Evolutionary conservation across 106 monocot species (phyloP).

Genomic region (Phalaenopsis aphrodite): DNA sequence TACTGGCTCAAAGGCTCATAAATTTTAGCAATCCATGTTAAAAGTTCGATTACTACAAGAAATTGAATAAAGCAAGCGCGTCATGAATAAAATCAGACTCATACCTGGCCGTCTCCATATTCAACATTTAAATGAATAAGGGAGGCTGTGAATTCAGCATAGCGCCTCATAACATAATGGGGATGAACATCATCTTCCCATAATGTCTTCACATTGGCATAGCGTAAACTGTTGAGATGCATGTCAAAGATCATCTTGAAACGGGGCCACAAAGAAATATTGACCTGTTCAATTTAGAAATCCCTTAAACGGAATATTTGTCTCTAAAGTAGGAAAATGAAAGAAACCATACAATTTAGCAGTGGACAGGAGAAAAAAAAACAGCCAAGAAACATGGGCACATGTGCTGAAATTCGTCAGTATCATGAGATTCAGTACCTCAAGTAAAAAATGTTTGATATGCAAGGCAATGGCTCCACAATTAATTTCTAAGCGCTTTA

Average conservation of each 20-base stretch:
- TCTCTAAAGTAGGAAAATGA: not conserved
- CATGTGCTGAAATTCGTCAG: not conserved
- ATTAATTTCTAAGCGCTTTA: not conserved
- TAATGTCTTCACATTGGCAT: slow-evolving; percentile 78
- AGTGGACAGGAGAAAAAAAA: not conserved
- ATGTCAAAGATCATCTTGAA: slow-evolving; percentile 99
- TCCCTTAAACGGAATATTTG: not conserved
- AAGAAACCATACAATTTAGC: not conserved
- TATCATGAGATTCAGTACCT: not conserved
- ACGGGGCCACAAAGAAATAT: slow-evolving; percentile 94
- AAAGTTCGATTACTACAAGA: not conserved
- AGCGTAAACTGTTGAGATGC: slow-evolving; percentile 88
- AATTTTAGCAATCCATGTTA: not conserved
- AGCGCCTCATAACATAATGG: slow-evolving; percentile 95
- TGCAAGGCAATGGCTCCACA: not conserved
- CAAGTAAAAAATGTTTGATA: not conserved
- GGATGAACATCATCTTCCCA: slow-evolving; percentile 99
- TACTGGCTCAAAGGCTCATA: no score
- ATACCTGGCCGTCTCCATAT: slow-evolving; percentile 96
- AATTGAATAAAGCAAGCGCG: not conserved
- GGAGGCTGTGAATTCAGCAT: slow-evolving; percentile 98
- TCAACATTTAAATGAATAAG: slow-evolving; percentile 90
- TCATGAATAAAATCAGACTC: not conserved
- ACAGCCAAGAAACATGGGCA: not conserved
- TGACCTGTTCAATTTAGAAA: slow-evolving; percentile 42